Conservation (phyloP, 441 rosid species). For the Adansonia madagascariensis region DNA sequence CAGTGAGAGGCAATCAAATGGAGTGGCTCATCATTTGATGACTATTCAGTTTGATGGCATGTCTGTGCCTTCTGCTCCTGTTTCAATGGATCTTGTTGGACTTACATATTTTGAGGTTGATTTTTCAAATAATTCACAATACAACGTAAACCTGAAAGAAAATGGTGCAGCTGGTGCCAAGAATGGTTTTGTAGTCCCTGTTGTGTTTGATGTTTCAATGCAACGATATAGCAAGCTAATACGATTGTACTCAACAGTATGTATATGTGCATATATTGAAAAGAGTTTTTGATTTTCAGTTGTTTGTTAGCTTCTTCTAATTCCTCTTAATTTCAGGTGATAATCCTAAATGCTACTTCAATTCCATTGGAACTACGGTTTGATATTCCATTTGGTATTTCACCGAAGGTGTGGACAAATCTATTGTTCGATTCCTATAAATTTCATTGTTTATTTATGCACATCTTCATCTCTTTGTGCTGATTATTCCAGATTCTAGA, state of each 20-base stretch:
- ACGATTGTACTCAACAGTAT: conserved; percentile 85
- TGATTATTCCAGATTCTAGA: conserved; percentile 70
- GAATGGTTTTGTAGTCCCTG: conserved; percentile 78
- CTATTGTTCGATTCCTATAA: conserved; percentile 23
- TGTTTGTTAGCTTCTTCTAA: conserved; percentile 26
- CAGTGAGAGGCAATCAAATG: conserved; percentile 62
- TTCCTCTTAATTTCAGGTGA: conserved; percentile 61
- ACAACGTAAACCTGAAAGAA: conserved; percentile 42
- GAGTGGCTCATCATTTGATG: conserved; percentile 79
- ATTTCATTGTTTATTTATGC: conserved; percentile 18
- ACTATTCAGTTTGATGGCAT: conserved; percentile 82
- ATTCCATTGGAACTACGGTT: conserved; percentile 87
- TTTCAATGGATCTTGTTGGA: conserved; percentile 95
- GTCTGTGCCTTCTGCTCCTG: conserved; percentile 71
- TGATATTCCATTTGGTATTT: conserved; percentile 93
- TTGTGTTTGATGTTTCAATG: conserved; percentile 89
- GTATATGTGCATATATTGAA: conserved; percentile 32
- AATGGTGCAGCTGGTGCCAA: conserved; percentile 40
- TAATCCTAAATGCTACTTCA: conserved; percentile 76
- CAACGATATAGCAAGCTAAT: conserved; percentile 86
- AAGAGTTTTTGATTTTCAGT: conserved; percentile 27
- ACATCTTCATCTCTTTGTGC: conserved; percentile 23
- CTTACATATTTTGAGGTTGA: conserved; percentile 83
- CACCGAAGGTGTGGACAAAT: conserved; percentile 72
- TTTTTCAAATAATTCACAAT: conserved; percentile 67